Evolutionary conservation across 2,329 filamentous ascomycete genomes (phyloP).

Genomic region (Apiospora sp.): DNA sequence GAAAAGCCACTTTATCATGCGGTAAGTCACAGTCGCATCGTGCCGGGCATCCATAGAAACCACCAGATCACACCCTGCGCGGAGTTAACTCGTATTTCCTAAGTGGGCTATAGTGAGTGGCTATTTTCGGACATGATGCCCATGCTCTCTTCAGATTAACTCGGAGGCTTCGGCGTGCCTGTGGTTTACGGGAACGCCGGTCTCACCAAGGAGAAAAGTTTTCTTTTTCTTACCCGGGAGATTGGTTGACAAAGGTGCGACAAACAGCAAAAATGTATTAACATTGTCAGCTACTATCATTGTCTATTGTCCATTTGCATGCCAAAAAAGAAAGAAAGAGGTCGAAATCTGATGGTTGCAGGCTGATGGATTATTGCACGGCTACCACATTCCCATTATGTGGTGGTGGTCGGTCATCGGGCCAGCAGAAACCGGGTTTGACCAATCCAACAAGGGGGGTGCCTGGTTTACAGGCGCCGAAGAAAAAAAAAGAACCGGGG

Average conservation of each 20-base stretch:
- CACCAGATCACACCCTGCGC: constrained; percentile 12
- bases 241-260: background rate
- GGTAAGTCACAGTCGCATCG: background rate
- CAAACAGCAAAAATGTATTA: background rate
- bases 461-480: constrained; percentile 2
- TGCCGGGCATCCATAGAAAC: background rate
- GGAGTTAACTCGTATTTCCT: constrained; percentile 15
- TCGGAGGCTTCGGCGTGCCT: constrained; percentile 9
- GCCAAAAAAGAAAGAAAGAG: background rate
- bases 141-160: background rate
- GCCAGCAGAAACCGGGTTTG: constrained; percentile 11
- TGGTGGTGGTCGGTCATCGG: background rate
- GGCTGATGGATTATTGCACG: background rate
- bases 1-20: constrained; percentile 7
- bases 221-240: background rate
- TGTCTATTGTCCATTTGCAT: background rate
- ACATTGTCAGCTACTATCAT: background rate
- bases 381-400: background rate
- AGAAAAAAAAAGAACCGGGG: constrained; percentile 4
- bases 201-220: constrained; percentile 9
- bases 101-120: constrained; percentile 2
- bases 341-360: background rate
- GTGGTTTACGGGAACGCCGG: background rate
- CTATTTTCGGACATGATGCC: constrained; percentile 11
- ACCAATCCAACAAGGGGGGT: background rate